phyloP scores from a whole-genome alignment of 495 filamentous ascomycete species.

The Hyaloscypha finlandica region DNA sequence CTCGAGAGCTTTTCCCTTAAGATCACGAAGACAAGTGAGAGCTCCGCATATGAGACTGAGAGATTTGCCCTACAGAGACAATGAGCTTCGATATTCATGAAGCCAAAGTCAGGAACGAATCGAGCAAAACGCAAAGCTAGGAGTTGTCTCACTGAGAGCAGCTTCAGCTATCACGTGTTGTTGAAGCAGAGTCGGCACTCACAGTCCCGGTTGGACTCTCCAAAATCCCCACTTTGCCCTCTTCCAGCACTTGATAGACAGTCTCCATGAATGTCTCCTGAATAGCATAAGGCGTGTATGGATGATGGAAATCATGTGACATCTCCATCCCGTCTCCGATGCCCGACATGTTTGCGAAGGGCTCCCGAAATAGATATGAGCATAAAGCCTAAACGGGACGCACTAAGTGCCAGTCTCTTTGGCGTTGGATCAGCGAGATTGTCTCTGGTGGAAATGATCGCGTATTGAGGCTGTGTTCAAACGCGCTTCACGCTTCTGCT shows the following conservation, averaged over 20 bases:
- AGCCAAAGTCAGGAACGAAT: slow-evolving; percentile 1
- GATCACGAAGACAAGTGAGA: slow-evolving; percentile 88
- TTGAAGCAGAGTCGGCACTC: slow-evolving; percentile 29
- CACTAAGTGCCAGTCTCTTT: neutral
- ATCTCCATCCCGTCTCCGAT: neutral
- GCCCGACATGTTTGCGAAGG: neutral
- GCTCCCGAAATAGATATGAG: neutral
- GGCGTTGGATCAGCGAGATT: neutral
- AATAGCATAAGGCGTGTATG: slow-evolving; percentile 87
- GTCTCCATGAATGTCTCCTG: slow-evolving; percentile 89
- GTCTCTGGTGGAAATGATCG: slow-evolving; percentile 4
- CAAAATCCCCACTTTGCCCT: slow-evolving; percentile 84
- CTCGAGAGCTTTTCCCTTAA: slow-evolving; percentile 70
- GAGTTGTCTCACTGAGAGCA: neutral
- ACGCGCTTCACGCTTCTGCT: slow-evolving; percentile 6
- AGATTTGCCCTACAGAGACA: slow-evolving; percentile 76
- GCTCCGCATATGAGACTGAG: slow-evolving; percentile 91
- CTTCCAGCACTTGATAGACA: slow-evolving; percentile 78
- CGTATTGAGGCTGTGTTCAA: slow-evolving; percentile 16
- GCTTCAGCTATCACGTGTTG: slow-evolving; percentile 23
- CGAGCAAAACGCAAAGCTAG: neutral
- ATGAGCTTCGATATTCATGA: neutral
- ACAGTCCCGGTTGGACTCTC: slow-evolving; percentile 88
- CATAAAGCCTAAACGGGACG: neutral
- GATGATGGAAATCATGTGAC: slow-evolving; percentile 71